Base-by-base conservation (phyloP, 306 rosid genomes). In the Vigna nakashimae region DNA sequence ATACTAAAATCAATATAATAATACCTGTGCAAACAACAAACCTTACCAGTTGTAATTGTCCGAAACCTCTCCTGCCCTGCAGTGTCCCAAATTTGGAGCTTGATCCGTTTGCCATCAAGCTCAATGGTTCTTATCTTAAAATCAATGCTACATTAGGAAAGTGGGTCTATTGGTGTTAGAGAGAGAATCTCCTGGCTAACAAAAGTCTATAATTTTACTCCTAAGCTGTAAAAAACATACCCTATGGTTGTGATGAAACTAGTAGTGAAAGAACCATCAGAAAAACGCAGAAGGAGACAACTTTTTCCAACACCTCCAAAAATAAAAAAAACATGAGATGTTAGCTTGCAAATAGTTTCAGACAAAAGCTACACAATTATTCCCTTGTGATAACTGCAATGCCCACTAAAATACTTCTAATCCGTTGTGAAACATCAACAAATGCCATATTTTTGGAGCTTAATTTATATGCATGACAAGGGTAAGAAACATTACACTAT, bases 11-110 rank as follows among this genome's bases (percentile, higher is more conserved):
- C 15, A 18, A 36, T 13, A 55, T 18, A 38, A 7, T 18, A 22
- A 10, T 15, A 49, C 34, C 9, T 30, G 22, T 32, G 71, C 69
- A 18, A 28, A 68, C 75, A 7, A 82, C 53, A 66, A 88, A 77
- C 58, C 24, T 42, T 79, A 92, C 98, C 98, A 4, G 98, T 94
- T 24, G 98, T 94, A 82, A 94, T 94, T 65, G 98, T 94, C n/a
- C 98, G 93, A 75, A 94, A 94, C 74, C 98, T 89, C 84, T 94
- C 98, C 76, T 94, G 98, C 48, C 98, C 98, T 76, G 98, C 98
- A 12, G 98, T 94, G 75, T 94, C 98, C 98, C 98, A 94, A 65
- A 94, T 94, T 87, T 94, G 98, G 62, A 94, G 96, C 85, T 94
- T 94, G 85, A 94, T 88, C 79, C 98, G 88, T 79, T 94, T 94